These are phyloP conservation scores for Atalantia buxifolia DNA, from an alignment of 345 rosid species.

Conservation along the genomic window DNA sequence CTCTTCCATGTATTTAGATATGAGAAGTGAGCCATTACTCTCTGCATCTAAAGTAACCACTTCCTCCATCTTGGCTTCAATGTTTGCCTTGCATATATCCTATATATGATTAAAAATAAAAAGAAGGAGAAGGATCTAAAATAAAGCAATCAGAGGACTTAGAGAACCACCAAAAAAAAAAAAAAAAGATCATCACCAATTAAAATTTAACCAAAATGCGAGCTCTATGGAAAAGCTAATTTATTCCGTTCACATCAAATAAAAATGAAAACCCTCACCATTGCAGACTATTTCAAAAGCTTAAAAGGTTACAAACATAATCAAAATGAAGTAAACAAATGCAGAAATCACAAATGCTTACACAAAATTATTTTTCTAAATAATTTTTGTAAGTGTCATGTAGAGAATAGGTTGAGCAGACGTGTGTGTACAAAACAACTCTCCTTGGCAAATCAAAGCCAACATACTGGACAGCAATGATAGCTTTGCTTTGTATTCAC, in stretches of 20 bases:
- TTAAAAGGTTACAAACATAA: neutral
- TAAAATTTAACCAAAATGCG: neutral
- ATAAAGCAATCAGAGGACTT: neutral
- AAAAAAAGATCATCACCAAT: neutral
- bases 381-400: neutral
- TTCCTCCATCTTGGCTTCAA: conserved; percentile 30
- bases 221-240: neutral
- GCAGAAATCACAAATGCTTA: neutral
- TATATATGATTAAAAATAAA: neutral
- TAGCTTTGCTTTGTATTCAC: neutral
- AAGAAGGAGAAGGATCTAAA: neutral
- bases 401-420: neutral
- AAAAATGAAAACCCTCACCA: neutral
- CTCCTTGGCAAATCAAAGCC: neutral
- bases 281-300: neutral
- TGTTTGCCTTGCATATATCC: conserved; percentile 36
- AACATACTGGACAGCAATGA: neutral
- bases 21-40: conserved; percentile 48
- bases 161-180: neutral
- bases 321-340: neutral
- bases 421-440: neutral
- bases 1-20: conserved; percentile 52
- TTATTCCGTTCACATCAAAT: neutral
- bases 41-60: conserved; percentile 34
- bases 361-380: neutral